Base-by-base conservation (phyloP, 129 eudicot species). In the Flaveria bidentis region DNA sequence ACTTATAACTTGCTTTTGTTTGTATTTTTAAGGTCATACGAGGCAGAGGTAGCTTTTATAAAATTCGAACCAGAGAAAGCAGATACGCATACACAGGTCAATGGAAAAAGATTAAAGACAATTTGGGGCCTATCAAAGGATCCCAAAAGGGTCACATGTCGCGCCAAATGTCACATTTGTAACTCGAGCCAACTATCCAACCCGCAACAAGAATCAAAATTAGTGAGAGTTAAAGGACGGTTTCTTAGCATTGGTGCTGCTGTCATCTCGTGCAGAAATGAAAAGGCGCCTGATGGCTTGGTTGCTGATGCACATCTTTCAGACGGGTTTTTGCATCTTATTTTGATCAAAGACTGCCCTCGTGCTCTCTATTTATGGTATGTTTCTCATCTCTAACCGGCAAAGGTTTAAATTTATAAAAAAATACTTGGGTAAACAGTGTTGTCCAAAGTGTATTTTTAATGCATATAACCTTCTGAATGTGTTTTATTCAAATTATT, bases 251-350 rank as follows among this genome's bases (percentile, higher is more conserved):
- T 86, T 18, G 97, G 97, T 61, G 92, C 96, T 75, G 97, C 96
- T 65, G 96, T 92, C 18, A 89, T 89, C 56, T 87, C 97, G 56
- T 92, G 97, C 85, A 84, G 97, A 74, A 92, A 92, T 71, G 96
- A 92, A 77, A 92, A 84, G 69, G 97, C 97, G 46, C 97, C 93
- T 28, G 90, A 89, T 79, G 93, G 96, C 55, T 82, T 92, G 81
- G 96, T 92, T 18, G 97, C 90, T 39, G 91, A 89, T 82, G 97
- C 97, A 11, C 97, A 92, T 80, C 97, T 89, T 79, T 78, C 91
- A 76, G 96, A 92, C 44, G 93, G 96, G 14, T 87, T 87, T 73
- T 62, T 89, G 83, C 96, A 92, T 85, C 91, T 89, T 62, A 77
- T 92, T 74, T 68, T 89, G 75, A 82, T 92, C 69, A 92, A 83